phyloP scores from a whole-genome alignment of 2,329 filamentous ascomycete genomes.

The Tolypocladium album region DNA sequence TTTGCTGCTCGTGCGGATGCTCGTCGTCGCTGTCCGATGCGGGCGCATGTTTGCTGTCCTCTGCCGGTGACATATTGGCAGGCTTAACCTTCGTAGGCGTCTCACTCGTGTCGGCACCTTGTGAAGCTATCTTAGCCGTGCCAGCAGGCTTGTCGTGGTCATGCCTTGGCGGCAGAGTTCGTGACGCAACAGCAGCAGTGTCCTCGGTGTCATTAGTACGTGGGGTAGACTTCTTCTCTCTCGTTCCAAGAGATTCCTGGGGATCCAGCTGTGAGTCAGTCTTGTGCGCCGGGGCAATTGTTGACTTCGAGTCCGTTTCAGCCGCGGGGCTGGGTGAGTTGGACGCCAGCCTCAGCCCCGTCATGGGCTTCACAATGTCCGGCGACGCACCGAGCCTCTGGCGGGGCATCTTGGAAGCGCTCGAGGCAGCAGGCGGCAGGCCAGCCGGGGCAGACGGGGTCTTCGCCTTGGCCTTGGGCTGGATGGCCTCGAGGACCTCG shows the following conservation, averaged over 20 bases:
- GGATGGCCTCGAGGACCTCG: slow-evolving; percentile 37
- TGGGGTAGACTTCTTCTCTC: not conserved
- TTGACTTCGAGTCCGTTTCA: not conserved
- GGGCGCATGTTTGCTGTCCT: not conserved
- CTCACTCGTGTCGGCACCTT: not conserved
- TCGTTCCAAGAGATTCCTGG: slow-evolving; percentile 5
- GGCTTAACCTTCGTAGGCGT: not conserved
- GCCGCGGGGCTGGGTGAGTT: not conserved
- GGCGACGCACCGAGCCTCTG: slow-evolving; percentile 9
- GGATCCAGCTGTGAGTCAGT: slow-evolving; percentile 9
- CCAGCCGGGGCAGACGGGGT: not conserved
- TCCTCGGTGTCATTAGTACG: not conserved
- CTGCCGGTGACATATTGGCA: not conserved
- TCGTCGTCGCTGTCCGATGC: slow-evolving; percentile 1
- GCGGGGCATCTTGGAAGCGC: not conserved
- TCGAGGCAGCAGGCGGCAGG: not conserved
- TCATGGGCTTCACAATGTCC: slow-evolving; percentile 20
- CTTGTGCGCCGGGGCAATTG: not conserved
- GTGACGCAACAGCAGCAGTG: not conserved
- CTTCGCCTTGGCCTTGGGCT: slow-evolving; percentile 5
- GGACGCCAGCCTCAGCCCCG: slow-evolving; percentile 15
- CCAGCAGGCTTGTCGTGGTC: not conserved
- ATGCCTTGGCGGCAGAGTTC: not conserved
- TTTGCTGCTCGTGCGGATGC: slow-evolving; percentile 19
- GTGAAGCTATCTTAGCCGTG: not conserved